A percentile compares a stretch with the other conserved stretches of the same genome.
These are phyloP conservation scores for Murraya koenigii DNA, from an alignment of 345 rosid species.

Conservation along the genomic window DNA sequence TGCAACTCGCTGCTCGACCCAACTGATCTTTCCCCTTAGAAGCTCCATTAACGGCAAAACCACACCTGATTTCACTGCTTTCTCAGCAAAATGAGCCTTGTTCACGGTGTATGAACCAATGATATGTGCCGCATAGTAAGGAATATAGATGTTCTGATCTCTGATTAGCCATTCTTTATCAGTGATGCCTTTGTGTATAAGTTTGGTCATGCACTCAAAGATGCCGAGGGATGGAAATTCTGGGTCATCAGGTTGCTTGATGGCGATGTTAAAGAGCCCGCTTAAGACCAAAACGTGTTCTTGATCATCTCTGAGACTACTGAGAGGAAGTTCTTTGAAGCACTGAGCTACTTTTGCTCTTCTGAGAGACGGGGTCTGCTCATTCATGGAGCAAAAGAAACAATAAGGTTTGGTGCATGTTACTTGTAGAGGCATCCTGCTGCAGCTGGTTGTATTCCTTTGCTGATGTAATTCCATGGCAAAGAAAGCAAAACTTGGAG, in stretches of 20 bases:
- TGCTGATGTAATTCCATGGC: constrained; percentile 16
- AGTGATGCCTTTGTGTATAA: constrained; percentile 46
- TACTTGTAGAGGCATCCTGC: constrained; percentile 29
- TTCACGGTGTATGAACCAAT: constrained; percentile 78
- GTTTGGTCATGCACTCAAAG: constrained; percentile 65
- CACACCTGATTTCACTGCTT: constrained; percentile 52
- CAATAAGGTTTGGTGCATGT: constrained; percentile 47
- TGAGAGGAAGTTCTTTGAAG: constrained; percentile 62
- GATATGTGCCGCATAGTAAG: constrained; percentile 81
- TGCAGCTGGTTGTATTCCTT: constrained; percentile 1
- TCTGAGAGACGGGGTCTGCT: constrained; percentile 44
- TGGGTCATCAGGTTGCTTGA: constrained; percentile 67
- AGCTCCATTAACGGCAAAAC: constrained; percentile 69
- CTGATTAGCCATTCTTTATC: constrained; percentile 59
- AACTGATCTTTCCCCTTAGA: constrained; percentile 69
- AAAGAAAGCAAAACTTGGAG: background rate
- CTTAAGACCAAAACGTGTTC: constrained; percentile 68
- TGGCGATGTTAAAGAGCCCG: constrained; percentile 69
- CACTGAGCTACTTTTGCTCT: constrained; percentile 44
- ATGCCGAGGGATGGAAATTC: constrained; percentile 79
- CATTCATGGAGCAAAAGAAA: constrained; percentile 76
- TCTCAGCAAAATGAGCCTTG: constrained; percentile 49
- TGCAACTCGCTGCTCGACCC: constrained; percentile 91
- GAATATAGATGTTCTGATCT: constrained; percentile 78
- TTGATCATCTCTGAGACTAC: constrained; percentile 48